phyloP scores from a whole-genome alignment of 345 rosid species.

The Citrus mangshanensis region DNA sequence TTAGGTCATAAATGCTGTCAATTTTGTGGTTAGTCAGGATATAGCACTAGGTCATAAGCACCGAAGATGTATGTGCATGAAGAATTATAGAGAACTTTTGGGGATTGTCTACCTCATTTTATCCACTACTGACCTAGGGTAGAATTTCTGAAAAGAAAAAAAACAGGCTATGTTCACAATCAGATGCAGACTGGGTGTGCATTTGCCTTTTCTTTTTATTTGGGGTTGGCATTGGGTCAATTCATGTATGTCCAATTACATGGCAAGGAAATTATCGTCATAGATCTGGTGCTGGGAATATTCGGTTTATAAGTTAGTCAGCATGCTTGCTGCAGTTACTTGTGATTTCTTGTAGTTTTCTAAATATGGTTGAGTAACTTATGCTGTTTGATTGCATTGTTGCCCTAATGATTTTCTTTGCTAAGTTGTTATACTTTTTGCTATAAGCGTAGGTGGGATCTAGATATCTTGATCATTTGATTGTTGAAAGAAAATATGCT shows the following conservation, averaged over 20 bases:
- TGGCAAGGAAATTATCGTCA: not conserved
- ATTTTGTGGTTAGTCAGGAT: not conserved
- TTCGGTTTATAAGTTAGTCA: not conserved
- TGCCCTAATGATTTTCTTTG: constrained; percentile 1
- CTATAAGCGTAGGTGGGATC: constrained; percentile 79
- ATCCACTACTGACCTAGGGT: not conserved
- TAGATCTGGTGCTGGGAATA: not conserved
- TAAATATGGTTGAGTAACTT: not conserved
- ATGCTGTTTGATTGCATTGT: not conserved
- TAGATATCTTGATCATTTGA: constrained; percentile 97
- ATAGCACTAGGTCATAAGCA: not conserved
- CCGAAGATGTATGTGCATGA: too few relatives aligned
- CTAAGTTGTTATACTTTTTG: constrained; percentile 13
- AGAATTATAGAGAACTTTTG: not conserved
- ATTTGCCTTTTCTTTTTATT: not conserved
- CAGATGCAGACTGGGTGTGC: not conserved
- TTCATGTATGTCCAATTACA: not conserved
- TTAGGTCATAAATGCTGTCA: not conserved
- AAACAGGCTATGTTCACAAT: not conserved
- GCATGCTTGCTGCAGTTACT: not conserved
- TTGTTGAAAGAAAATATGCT: constrained; percentile 92
- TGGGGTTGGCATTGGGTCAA: not conserved
- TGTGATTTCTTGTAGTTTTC: not conserved
- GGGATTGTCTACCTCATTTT: not conserved
- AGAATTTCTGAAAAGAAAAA: not conserved